These are phyloP conservation scores for Colletotrichum sidae DNA, from an alignment of 2,329 filamentous ascomycete genomes.

Conservation along the genomic window DNA sequence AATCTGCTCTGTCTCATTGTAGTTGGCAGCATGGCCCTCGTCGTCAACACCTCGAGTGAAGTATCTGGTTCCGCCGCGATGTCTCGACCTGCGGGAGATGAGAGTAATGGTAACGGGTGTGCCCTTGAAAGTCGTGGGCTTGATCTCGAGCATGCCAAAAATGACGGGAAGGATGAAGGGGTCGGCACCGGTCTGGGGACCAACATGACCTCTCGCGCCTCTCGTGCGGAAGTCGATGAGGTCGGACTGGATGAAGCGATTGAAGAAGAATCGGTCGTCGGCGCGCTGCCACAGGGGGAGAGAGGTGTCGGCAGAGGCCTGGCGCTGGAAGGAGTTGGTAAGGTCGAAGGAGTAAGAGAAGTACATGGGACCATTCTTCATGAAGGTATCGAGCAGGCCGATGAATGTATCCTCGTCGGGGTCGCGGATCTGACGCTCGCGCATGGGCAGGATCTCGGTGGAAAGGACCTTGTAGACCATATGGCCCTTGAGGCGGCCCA, in stretches of 20 bases:
- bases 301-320: conserved; percentile 78
- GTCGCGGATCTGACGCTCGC: conserved; percentile 91
- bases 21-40: conserved; percentile 95
- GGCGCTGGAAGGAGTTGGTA: conserved; percentile 96
- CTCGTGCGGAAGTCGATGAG: conserved; percentile 86
- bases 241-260: conserved; percentile 90
- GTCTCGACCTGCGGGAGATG: conserved; percentile 88
- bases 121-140: conserved; percentile 85
- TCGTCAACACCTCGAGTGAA: conserved; percentile 96
- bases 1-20: conserved; percentile 97
- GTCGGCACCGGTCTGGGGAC: conserved; percentile 81
- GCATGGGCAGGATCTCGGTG: conserved; percentile 93
- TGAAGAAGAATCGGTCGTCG: conserved; percentile 99
- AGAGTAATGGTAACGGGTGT: conserved; percentile 86
- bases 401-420: conserved; percentile 95
- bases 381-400: conserved; percentile 80
- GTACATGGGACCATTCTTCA: conserved; percentile 91
- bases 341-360: conserved; percentile 98
- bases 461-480: conserved; percentile 94
- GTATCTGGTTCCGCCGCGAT: conserved; percentile 91
- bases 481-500: conserved; percentile 93
- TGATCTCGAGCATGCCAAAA: conserved; percentile 95
- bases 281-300: conserved; percentile 89
- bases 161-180: conserved; percentile 96
- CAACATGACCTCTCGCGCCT: conserved; percentile 72